A percentile compares a stretch with the other conserved stretches of the same genome.
Conservation (phyloP, 441 rosid genomes). For the Populus hybrid region DNA sequence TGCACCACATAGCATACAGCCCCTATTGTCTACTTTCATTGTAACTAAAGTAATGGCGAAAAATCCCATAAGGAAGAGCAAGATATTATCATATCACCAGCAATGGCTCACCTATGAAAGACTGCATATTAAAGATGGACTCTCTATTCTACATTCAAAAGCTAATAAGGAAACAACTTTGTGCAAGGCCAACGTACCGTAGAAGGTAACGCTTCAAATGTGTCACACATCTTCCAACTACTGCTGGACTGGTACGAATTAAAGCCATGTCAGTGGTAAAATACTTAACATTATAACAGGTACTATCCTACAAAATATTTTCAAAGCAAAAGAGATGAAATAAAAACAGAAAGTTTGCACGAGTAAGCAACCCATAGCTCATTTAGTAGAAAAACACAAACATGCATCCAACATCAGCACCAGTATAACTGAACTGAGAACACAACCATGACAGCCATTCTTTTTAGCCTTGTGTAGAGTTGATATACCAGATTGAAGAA, state of each 20-base stretch:
- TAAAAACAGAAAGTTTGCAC: neutral
- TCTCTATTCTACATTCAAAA: conserved; percentile 11
- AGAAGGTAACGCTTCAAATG: conserved; percentile 87
- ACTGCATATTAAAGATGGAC: conserved; percentile 1
- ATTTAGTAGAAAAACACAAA: neutral
- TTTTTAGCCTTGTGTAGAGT: neutral
- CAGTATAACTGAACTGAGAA: neutral
- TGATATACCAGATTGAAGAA: neutral
- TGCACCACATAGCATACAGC: neutral
- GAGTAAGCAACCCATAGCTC: neutral
- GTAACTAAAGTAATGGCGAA: neutral
- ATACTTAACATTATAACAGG: conserved; percentile 7
- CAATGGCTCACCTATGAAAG: conserved; percentile 1
- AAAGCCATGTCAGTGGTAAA: conserved; percentile 29
- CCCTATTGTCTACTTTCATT: neutral
- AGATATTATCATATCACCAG: neutral
- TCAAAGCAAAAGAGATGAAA: neutral
- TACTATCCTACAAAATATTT: conserved; percentile 6
- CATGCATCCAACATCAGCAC: neutral
- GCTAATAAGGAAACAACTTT: conserved; percentile 15
- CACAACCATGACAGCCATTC: neutral
- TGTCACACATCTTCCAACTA: conserved; percentile 91
- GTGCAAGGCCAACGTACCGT: conserved; percentile 48
- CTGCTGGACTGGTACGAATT: conserved; percentile 83
- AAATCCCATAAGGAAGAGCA: neutral